Evolutionary conservation across 2,329 filamentous ascomycete genomes (phyloP), one percentile per base, ranked within the genome.

Genomic region (Hypoxylon sp.): DNA sequence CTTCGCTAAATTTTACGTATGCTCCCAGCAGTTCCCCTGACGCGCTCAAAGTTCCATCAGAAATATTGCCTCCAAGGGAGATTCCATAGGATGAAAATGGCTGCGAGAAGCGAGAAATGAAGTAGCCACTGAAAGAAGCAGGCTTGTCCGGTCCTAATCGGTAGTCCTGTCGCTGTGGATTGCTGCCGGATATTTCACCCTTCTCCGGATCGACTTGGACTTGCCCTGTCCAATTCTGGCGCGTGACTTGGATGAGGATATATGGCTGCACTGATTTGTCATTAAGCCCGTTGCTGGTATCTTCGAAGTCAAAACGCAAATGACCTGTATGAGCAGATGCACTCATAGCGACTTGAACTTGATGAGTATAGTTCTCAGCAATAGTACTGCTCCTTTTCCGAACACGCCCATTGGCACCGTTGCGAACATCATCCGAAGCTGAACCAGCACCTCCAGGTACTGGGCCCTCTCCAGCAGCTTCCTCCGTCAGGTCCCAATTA

Each of bases 81-180:
- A 70, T 67, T 3, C 75, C 75, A 50, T 70, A 69, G 0, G 66
- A 68, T 2, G 35, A 42, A 47, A 78, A 77, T 0, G 71, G 70
- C 31, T 71, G 62, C 0, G 75, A 78, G 51, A 78, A 78, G 3
- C 73, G 70, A 7, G 74, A 75, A 0, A 78, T 75, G 43, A 78
- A 78, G 55, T 76, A 77, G 5, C 74, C 72, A 2, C 65, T 70
- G 55, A 78, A 78, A 0, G 67, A 70, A 2, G 63, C 42, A 1
- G 75, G 72, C 13, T 65, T 70, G 31, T 73, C 67, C 2, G 75
- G 75, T 1, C 76, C 75, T 0, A 78, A 57, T 5, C 67, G 65
- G 41, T 76, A 78, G 42, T 78, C 75, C 55, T 78, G 75, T 25
- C 75, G 65, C 54, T 78, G 73, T 1, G 73, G 69, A 45, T 78